These are phyloP conservation scores for Stachybotrys echinatus DNA, from an alignment of 2,329 filamentous ascomycete species.

Conservation along the genomic window DNA sequence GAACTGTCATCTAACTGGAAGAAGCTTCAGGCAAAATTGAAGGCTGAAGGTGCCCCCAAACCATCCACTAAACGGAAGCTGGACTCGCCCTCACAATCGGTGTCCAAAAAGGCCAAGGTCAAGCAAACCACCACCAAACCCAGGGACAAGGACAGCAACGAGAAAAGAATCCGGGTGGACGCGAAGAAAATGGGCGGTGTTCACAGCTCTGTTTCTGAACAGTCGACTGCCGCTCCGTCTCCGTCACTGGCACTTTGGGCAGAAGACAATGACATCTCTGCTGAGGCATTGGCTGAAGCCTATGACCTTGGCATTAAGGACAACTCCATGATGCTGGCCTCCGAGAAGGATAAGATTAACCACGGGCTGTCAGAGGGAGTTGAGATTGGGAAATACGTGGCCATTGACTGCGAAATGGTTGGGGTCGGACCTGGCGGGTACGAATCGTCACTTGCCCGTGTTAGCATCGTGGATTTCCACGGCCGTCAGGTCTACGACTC, in stretches of 20 bases:
- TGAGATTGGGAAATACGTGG: constrained; percentile 82
- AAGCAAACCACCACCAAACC: constrained; percentile 6
- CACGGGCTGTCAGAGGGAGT: constrained; percentile 56
- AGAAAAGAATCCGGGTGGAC: constrained; percentile 4
- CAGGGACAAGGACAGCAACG: constrained; percentile 3
- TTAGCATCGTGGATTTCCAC: constrained; percentile 90
- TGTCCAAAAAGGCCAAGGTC: constrained; percentile 23
- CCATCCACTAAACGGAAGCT: constrained; percentile 38
- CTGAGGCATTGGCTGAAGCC: constrained; percentile 54
- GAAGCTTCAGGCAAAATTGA: constrained; percentile 61
- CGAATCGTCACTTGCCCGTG: constrained; percentile 74
- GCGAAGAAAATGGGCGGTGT: constrained; percentile 47
- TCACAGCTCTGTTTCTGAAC: constrained; percentile 41
- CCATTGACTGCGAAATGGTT: constrained; percentile 98
- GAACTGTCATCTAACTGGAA: constrained; percentile 71
- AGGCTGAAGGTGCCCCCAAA: constrained; percentile 35
- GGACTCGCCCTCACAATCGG: constrained; percentile 18
- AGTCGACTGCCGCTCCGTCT: constrained; percentile 34
- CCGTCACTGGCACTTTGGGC: constrained; percentile 56
- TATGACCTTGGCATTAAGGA: constrained; percentile 51
- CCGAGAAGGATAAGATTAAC: constrained; percentile 51
- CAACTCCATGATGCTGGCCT: constrained; percentile 40
- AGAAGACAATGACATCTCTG: constrained; percentile 54
- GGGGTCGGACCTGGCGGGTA: constrained; percentile 69
- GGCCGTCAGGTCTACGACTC: constrained; percentile 91